Conservation (phyloP, 257 asterid genomes). For the Pogostemon cablin region DNA sequence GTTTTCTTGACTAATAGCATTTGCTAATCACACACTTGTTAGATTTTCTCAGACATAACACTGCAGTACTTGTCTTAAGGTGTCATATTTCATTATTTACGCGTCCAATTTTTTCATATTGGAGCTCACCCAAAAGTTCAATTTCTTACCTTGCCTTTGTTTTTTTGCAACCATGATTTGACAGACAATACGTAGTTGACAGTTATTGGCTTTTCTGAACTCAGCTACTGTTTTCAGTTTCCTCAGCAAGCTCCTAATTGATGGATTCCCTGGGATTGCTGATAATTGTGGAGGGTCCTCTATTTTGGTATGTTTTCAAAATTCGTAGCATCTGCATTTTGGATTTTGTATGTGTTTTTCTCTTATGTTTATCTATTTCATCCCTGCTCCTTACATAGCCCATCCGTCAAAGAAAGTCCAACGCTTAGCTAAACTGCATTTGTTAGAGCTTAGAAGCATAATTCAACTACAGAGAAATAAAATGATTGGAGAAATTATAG, state of each 20-base stretch:
- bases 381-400: not conserved
- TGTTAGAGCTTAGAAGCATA: not conserved
- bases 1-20: not conserved
- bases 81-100: not conserved
- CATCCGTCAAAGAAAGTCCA: not conserved
- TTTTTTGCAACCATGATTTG: constrained; percentile 21
- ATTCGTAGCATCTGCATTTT: not conserved
- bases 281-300: constrained; percentile 36
- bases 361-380: not conserved
- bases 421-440: not conserved
- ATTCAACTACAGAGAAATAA: too few relatives aligned
- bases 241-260: constrained; percentile 33
- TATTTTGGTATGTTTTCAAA: constrained; percentile 29
- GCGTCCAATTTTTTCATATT: not conserved
- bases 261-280: constrained; percentile 34
- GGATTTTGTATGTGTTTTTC: not conserved
- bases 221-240: constrained; percentile 26
- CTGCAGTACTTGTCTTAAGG: constrained; percentile 1
- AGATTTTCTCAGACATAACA: constrained; percentile 7
- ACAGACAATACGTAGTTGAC: constrained; percentile 9
- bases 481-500: too few relatives aligned
- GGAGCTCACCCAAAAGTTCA: constrained; percentile 1
- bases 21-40: not conserved
- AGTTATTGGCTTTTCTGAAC: constrained; percentile 17
- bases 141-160: constrained; percentile 10